Evolutionary conservation across 257 asterid genomes (phyloP), one percentile per base, ranked within the genome.

Genomic region (Fraxinus pennsylvanica): DNA sequence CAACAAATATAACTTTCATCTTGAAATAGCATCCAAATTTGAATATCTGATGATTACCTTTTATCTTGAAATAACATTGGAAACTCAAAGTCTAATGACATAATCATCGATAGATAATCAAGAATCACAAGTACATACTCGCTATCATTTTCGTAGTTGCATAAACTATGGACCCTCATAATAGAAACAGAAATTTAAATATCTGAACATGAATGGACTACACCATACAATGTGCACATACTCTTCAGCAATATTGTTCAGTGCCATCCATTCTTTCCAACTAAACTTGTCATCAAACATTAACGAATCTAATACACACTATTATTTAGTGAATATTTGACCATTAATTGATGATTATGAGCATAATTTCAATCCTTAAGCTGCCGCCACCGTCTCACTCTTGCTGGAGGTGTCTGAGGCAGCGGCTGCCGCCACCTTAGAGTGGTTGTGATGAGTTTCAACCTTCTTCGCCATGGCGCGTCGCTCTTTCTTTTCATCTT

Each of bases 401-500:
- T 43, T 80, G 47, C 75, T 27, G 47, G 88, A 71, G 81, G 85
- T 14, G 25, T 81, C 83, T 6, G 83, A 38, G 57, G 79, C 68
- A 1, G 33, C 15, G 19, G 80, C 54, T 10, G 72, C 22, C 36
- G 74, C 68, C 22, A 81, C 39, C 72, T 81, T 82, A 4, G 81
- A 71, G 71, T 76, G 74, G 25, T 50, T 77, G 73, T 72, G 85
- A 52, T 74, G 87, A 52, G 43, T 61, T 41, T 72, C 86, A 19
- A 29, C 77, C 2, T 82, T 78, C 65, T 80, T 82, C 9, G 21
- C 72, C 36, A 41, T 36, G 25, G 32, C 68, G 25, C 47, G 54
- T 57, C 80, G 78, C 21, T 87, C 88, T 22, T 82, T 82, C 65
- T 73, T 80, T 69, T 87, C 90, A 15, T 87, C 90, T 50, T 80